These are phyloP conservation scores for Claviceps pazoutovae DNA, from an alignment of 2,329 filamentous ascomycete genomes.

Conservation along the genomic window DNA sequence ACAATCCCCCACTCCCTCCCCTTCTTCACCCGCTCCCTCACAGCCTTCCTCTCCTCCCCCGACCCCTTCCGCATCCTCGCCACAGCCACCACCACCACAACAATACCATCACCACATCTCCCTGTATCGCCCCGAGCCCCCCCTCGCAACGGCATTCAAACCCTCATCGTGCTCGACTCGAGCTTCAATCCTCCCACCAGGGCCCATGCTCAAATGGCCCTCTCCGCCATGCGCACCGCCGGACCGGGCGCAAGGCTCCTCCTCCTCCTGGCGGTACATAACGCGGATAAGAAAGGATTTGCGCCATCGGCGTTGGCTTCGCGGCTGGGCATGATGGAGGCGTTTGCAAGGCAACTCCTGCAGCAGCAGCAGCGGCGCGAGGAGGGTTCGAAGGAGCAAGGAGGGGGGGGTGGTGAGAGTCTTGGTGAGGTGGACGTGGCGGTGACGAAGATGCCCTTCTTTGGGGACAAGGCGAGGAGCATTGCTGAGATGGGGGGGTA, in stretches of 20 bases:
- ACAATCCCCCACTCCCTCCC: constrained; percentile 16
- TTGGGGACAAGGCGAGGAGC: constrained; percentile 53
- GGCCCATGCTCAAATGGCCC: constrained; percentile 45
- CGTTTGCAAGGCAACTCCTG: constrained; percentile 45
- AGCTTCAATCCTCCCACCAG: constrained; percentile 55
- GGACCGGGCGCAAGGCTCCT: constrained; percentile 28
- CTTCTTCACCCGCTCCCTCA: constrained; percentile 31
- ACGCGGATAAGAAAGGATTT: constrained; percentile 52
- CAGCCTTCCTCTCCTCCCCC: constrained; percentile 28
- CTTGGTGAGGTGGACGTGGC: constrained; percentile 42
- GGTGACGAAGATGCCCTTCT: constrained; percentile 59
- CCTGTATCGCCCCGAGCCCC: background rate
- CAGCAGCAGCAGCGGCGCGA: too few species aligned
- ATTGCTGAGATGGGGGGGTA: constrained; percentile 37
- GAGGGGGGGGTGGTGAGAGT: background rate
- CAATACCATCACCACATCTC: too few species aligned
- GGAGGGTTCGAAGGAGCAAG: too few species aligned
- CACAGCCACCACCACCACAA: constrained; percentile 17
- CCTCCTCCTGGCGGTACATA: constrained; percentile 47
- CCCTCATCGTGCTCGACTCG: constrained; percentile 48
- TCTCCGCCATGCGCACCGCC: constrained; percentile 26
- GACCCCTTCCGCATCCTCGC: constrained; percentile 32
- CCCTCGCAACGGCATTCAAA: constrained; percentile 1
- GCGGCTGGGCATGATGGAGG: constrained; percentile 56
- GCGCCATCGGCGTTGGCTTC: constrained; percentile 55